These are phyloP conservation scores for Fusarium falciforme DNA, from an alignment of 2,329 filamentous ascomycete genomes.

Conservation along the genomic window DNA sequence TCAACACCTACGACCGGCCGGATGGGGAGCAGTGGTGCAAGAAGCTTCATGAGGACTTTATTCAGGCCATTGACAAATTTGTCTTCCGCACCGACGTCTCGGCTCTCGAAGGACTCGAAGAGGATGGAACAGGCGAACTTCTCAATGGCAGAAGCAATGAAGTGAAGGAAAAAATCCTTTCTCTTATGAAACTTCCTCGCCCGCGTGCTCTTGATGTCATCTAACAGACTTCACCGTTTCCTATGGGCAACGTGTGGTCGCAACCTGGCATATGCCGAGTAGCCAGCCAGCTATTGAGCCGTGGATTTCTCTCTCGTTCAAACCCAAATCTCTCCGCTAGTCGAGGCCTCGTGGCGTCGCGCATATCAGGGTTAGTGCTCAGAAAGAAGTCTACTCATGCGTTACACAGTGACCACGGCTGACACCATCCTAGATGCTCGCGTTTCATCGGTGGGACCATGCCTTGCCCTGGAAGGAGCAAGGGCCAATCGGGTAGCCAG, in stretches of 20 bases:
- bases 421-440: not conserved
- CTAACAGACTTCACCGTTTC: conserved; percentile 70
- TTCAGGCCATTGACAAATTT: conserved; percentile 96
- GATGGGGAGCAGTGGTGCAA: conserved; percentile 97
- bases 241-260: conserved; percentile 83
- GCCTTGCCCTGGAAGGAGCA: not conserved
- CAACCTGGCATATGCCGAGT: conserved; percentile 69
- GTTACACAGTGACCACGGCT: not conserved
- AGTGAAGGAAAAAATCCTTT: conserved; percentile 87
- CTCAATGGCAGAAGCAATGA: conserved; percentile 92
- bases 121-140: conserved; percentile 94
- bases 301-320: conserved; percentile 43
- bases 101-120: conserved; percentile 93
- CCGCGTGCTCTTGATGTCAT: conserved; percentile 91
- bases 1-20: conserved; percentile 91
- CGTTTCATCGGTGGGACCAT: not conserved
- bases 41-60: conserved; percentile 96
- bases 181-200: conserved; percentile 86
- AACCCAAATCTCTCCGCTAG: conserved; percentile 45
- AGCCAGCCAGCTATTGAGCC: conserved; percentile 76
- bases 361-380: not conserved
- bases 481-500: not conserved
- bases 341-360: not conserved
- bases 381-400: not conserved
- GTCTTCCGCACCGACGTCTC: conserved; percentile 91